Conservation (phyloP, 164 flowering plant genomes). For the Umbellularia californica region DNA sequence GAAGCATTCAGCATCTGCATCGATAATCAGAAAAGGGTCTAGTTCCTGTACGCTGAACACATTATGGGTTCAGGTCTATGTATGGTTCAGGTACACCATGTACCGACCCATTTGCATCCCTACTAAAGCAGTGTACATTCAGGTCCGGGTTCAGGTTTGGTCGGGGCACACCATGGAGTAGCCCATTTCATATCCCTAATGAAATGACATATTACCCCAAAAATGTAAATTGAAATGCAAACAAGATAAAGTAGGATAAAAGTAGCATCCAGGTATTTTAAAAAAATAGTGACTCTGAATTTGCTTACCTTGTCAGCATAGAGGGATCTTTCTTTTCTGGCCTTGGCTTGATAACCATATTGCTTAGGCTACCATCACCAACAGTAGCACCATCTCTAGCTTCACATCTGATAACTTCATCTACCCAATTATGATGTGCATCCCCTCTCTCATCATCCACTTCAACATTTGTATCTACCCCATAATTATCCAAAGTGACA, state of each 20-base stretch:
- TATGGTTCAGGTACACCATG: too few species aligned
- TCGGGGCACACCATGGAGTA: too few species aligned
- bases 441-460: constrained; percentile 52
- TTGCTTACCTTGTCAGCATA: constrained; percentile 60
- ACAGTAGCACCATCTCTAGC: constrained; percentile 46
- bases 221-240: background rate
- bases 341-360: constrained; percentile 41
- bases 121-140: too few species aligned
- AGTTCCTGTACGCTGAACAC: too few species aligned
- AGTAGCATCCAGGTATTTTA: too few species aligned
- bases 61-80: too few species aligned
- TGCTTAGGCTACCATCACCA: constrained; percentile 42
- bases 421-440: constrained; percentile 84
- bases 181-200: too few species aligned
- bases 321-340: constrained; percentile 74
- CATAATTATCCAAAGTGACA: constrained; percentile 74
- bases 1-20: too few species aligned
- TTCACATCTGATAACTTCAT: constrained; percentile 83
- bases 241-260: background rate
- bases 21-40: too few species aligned
- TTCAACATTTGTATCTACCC: constrained; percentile 19
- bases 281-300: background rate
- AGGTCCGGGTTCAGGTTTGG: too few species aligned
- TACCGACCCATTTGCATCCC: too few species aligned
- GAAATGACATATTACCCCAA: too few species aligned